phyloP scores from a whole-genome alignment of 1,284 basidiomycete genomes.

The Wallemia ichthyophaga region DNA sequence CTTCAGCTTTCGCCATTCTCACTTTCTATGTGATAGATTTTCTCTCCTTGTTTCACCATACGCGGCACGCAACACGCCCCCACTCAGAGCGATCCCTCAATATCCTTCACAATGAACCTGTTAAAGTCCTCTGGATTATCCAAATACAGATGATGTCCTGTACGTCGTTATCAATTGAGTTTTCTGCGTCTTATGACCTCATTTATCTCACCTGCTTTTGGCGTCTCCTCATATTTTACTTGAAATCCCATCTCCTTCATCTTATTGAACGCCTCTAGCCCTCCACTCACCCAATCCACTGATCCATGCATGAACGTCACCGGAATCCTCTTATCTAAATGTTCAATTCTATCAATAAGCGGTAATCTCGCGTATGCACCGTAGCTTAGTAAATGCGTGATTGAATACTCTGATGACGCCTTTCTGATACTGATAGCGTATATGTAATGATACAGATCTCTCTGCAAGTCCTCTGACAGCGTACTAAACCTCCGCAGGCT shows the following conservation, averaged over 20 bases:
- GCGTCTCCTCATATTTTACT: background rate
- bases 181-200: background rate
- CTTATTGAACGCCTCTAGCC: background rate
- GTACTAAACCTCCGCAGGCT: background rate
- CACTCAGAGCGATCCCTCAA: background rate
- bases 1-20: too few relatives aligned
- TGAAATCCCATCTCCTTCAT: background rate
- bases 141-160: background rate
- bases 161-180: background rate
- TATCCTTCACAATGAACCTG: background rate
- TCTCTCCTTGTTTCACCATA: too few relatives aligned
- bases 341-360: background rate
- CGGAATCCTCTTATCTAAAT: background rate
- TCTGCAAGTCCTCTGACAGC: background rate
- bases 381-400: background rate
- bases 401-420: background rate
- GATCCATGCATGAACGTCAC: background rate
- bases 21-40: too few relatives aligned
- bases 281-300: background rate
- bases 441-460: background rate
- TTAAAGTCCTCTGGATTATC: background rate
- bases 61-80: too few relatives aligned
- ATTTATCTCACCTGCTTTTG: background rate
- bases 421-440: background rate
- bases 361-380: background rate